Conservation (phyloP, 2,329 filamentous ascomycete genomes). For the Cladosporium sp. region DNA sequence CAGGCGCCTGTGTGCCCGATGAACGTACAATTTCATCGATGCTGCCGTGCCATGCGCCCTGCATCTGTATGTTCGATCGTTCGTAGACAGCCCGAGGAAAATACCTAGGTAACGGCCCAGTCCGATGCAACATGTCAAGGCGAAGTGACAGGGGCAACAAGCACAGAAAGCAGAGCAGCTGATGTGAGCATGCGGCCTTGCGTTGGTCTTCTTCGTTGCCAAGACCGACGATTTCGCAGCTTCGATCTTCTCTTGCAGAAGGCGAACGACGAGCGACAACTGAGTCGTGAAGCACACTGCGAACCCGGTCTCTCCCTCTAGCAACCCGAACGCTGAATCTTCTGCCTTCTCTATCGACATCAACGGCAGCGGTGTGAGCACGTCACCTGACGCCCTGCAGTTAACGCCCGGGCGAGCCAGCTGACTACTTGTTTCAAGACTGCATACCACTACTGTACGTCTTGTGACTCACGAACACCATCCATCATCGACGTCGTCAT, state of each 20-base stretch:
- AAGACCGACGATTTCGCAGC: background rate
- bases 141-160: background rate
- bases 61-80: background rate
- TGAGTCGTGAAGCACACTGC: background rate
- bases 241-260: background rate
- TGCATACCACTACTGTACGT: conserved; percentile 20
- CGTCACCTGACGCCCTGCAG: conserved; percentile 7
- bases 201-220: background rate
- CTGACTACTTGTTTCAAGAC: conserved; percentile 17
- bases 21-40: background rate
- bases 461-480: conserved; percentile 24
- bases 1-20: conserved; percentile 5
- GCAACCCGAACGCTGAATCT: background rate
- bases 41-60: conserved; percentile 8
- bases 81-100: background rate
- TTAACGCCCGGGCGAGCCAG: conserved; percentile 17
- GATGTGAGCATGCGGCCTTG: conserved; percentile 1
- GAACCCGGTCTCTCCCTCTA: background rate
- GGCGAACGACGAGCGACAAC: background rate
- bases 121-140: conserved; percentile 1
- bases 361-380: background rate
- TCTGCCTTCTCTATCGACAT: background rate
- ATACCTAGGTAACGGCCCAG: background rate
- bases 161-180: conserved; percentile 2
- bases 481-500: background rate